Percentiles rank a stretch among this genome's conserved stretches.
Conservation (phyloP, 768 basidiomycete genomes). For the Hortiboletus campestris region DNA sequence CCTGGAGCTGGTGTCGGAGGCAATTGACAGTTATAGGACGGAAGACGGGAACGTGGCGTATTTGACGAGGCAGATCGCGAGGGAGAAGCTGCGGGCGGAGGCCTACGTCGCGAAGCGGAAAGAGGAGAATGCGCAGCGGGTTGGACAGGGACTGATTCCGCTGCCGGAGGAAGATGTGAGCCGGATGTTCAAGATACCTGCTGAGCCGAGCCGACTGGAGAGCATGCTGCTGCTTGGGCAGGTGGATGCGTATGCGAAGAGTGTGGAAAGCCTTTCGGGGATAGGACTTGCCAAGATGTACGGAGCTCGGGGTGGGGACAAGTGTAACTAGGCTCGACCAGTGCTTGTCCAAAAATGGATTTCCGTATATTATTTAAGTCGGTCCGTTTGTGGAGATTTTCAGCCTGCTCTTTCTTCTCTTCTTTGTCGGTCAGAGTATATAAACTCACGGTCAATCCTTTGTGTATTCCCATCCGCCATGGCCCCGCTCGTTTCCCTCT, state of each 20-base stretch:
- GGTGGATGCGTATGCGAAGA: conserved; percentile 83
- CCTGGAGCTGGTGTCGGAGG: conserved; percentile 82
- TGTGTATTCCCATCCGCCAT: conserved; percentile 10
- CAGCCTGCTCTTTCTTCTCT: not conserved
- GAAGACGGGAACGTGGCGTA: conserved; percentile 94
- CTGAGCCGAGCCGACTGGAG: conserved; percentile 86
- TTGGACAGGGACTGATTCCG: conserved; percentile 80
- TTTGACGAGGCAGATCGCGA: conserved; percentile 80
- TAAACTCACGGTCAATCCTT: conserved; percentile 18
- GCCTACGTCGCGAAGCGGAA: conserved; percentile 78
- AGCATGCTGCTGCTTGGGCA: conserved; percentile 84
- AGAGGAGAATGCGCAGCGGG: conserved; percentile 79
- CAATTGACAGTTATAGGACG: conserved; percentile 80
- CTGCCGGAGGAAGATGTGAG: conserved; percentile 85
- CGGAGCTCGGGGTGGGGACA: conserved; percentile 46
- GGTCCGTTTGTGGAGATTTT: not conserved
- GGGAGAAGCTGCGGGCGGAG: conserved; percentile 81
- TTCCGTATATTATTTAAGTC: not conserved
- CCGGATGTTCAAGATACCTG: conserved; percentile 83
- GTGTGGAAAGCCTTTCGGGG: conserved; percentile 61
- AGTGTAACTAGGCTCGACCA: not conserved
- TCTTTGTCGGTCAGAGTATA: not conserved
- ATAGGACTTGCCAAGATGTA: conserved; percentile 83
- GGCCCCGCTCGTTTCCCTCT: conserved; percentile 40
- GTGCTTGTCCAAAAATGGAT: not conserved